Evolutionary conservation across 2,329 filamentous ascomycete species (phyloP).

Genomic region (Sclerotinia nivalis): DNA sequence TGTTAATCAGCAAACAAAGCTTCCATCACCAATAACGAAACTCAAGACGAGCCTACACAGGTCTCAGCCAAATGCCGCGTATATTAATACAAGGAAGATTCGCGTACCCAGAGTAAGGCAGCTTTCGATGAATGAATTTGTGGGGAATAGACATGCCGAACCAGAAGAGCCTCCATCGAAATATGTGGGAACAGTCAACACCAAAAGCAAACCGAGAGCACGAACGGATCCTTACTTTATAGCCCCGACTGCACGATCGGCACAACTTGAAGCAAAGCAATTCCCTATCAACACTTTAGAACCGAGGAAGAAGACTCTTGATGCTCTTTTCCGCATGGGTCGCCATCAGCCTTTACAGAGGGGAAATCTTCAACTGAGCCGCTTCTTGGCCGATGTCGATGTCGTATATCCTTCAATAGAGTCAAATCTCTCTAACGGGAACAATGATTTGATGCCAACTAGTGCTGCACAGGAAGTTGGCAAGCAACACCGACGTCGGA

Average conservation of each 20-base stretch:
- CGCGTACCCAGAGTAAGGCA: constrained; percentile 32
- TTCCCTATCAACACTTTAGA: constrained; percentile 47
- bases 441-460: neutral
- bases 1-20: constrained; percentile 31
- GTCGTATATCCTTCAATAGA: constrained; percentile 27
- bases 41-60: neutral
- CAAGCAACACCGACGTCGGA: constrained; percentile 28
- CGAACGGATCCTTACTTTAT: constrained; percentile 30
- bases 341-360: constrained; percentile 39
- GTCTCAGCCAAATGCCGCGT: neutral
- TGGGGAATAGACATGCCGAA: constrained; percentile 30
- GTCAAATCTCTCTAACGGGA: neutral
- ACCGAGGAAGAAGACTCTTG: constrained; percentile 54
- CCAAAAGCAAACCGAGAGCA: neutral
- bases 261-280: constrained; percentile 55
- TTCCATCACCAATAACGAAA: constrained; percentile 23
- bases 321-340: constrained; percentile 53
- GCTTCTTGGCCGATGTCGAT: constrained; percentile 41
- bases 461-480: neutral
- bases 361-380: constrained; percentile 43
- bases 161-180: neutral
- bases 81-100: constrained; percentile 28
- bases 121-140: constrained; percentile 39
- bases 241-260: constrained; percentile 46
- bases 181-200: neutral